A percentile compares a stretch with the other conserved stretches of the same genome.
Conservation (phyloP, 106 monocot genomes). For the Acanthochlamys bracteata region DNA sequence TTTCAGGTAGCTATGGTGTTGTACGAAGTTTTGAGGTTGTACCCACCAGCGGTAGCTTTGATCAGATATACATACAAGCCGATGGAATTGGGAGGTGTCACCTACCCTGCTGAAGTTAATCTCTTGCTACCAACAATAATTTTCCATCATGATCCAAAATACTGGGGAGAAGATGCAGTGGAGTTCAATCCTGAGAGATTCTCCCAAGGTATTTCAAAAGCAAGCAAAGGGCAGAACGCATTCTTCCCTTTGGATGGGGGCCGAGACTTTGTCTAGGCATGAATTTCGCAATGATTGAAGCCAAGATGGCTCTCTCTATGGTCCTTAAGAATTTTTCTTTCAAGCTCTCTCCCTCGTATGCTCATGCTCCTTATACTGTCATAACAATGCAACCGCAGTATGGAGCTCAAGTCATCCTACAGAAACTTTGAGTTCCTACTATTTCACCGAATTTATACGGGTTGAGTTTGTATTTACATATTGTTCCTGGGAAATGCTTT, state of each 20-base stretch:
- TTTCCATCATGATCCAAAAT: constrained; percentile 34
- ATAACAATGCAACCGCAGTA: constrained; percentile 23
- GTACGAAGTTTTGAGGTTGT: constrained; percentile 40
- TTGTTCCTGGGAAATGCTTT: too few species aligned
- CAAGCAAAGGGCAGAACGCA: constrained; percentile 19
- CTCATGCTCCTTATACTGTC: constrained; percentile 38
- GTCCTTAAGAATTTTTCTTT: constrained; percentile 48
- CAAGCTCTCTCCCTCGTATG: constrained; percentile 40
- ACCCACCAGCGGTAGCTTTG: constrained; percentile 19
- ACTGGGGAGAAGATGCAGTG: constrained; percentile 48
- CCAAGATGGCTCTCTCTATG: constrained; percentile 28
- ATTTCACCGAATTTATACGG: too few species aligned
- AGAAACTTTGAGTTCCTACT: neutral
- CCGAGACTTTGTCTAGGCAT: constrained; percentile 50
- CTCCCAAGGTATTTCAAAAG: constrained; percentile 38
- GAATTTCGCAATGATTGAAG: constrained; percentile 46
- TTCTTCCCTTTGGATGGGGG: constrained; percentile 57
- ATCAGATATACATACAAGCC: constrained; percentile 17
- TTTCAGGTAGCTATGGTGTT: constrained; percentile 49
- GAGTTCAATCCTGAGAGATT: constrained; percentile 71
- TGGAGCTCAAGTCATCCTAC: neutral
- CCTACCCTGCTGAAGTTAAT: constrained; percentile 20
- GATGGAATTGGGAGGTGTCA: constrained; percentile 23
- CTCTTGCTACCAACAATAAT: constrained; percentile 30
- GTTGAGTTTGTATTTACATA: too few species aligned